A percentile compares a stretch with the other conserved stretches of the same genome.
These are phyloP conservation scores for Monoraphidium neglectum DNA, from an alignment of 139 green algal species.

Conservation along the genomic window DNA sequence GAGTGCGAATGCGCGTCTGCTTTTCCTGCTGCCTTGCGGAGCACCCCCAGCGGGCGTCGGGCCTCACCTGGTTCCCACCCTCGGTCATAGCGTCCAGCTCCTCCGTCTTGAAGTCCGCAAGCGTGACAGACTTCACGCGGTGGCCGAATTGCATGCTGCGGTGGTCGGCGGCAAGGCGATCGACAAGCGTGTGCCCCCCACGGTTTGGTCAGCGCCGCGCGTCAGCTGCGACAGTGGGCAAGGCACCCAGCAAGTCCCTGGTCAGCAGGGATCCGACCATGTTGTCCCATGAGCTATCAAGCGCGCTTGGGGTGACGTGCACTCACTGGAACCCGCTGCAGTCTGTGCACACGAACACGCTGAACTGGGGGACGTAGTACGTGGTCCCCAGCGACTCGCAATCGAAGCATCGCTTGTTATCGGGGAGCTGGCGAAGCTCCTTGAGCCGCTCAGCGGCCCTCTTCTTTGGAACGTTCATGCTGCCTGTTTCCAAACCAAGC, in stretches of 20 bases:
- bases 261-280: too few species aligned
- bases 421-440: conserved; percentile 29
- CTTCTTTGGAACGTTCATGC: too few species aligned
- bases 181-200: background rate
- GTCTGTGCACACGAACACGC: conserved; percentile 78
- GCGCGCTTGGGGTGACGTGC: background rate
- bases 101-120: conserved; percentile 78
- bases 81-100: conserved; percentile 63
- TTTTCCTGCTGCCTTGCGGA: too few species aligned
- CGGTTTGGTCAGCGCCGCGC: background rate
- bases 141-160: conserved; percentile 81
- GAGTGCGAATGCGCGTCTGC: too few species aligned
- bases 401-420: conserved; percentile 62
- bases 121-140: conserved; percentile 78
- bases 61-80: conserved; percentile 80
- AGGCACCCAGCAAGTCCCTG: too few species aligned
- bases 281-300: too few species aligned
- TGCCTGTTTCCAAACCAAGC: too few species aligned
- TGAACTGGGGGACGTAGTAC: conserved; percentile 74
- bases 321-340: conserved; percentile 87
- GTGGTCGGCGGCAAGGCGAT: background rate
- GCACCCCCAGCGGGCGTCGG: too few species aligned
- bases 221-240: too few species aligned
- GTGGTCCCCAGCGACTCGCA: conserved; percentile 63
- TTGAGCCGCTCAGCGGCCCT: conserved; percentile 27